Conservation (phyloP, 2,329 filamentous ascomycete genomes). For the Aureobasidium sp. region DNA sequence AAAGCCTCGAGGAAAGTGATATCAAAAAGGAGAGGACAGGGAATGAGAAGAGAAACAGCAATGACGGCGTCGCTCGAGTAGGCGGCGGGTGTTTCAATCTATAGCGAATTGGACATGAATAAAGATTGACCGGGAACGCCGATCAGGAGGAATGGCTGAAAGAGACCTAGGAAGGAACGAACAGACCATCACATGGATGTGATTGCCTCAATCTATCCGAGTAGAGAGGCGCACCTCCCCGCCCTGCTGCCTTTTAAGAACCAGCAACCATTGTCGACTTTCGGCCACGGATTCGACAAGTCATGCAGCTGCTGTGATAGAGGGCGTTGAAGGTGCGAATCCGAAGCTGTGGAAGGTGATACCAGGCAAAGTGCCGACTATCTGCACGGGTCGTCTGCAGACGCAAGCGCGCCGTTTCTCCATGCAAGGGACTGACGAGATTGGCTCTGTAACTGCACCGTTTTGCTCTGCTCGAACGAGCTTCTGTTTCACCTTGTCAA, state of each 20-base stretch:
- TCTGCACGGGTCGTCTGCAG: conserved; percentile 6
- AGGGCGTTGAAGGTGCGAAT: background rate
- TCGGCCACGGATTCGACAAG: background rate
- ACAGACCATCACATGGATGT: background rate
- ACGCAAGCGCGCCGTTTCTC: background rate
- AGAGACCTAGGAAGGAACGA: background rate
- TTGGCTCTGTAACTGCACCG: conserved; percentile 6
- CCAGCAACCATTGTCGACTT: background rate
- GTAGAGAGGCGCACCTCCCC: background rate
- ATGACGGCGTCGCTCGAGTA: background rate
- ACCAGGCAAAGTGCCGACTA: background rate
- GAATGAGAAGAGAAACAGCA: background rate
- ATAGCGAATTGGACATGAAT: conserved; percentile 1
- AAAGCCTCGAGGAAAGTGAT: background rate
- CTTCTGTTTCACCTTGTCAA: conserved; percentile 3
- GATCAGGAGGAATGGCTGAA: conserved; percentile 4
- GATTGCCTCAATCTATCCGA: conserved; percentile 3
- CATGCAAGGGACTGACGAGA: conserved; percentile 9
- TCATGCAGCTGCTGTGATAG: background rate
- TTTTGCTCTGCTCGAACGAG: background rate
- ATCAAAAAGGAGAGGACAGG: background rate
- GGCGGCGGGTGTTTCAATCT: background rate
- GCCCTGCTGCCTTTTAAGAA: background rate
- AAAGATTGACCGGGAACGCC: conserved; percentile 1
- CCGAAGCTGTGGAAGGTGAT: conserved; percentile 1